Conservation (phyloP, 2,329 filamentous ascomycete genomes). For the Scedosporium aurantiacum region DNA sequence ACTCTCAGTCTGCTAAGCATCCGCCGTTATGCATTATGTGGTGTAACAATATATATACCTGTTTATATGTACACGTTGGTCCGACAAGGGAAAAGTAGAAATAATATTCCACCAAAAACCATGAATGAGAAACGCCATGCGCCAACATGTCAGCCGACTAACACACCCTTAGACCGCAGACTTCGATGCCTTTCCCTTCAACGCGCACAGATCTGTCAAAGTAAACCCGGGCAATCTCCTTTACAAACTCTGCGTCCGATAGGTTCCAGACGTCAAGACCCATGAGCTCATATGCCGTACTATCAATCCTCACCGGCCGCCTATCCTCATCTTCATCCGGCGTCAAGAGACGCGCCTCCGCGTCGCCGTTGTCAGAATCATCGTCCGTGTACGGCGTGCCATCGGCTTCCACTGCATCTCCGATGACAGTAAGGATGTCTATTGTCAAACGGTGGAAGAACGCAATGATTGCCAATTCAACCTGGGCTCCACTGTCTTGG, state of each 20-base stretch:
- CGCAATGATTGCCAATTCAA: conserved; percentile 63
- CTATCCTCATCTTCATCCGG: conserved; percentile 13
- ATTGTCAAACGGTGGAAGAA: conserved; percentile 72
- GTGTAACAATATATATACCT: not conserved
- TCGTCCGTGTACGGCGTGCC: conserved; percentile 14
- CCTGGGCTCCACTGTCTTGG: conserved; percentile 31
- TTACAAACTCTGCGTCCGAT: conserved; percentile 57
- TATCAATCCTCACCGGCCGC: conserved; percentile 42
- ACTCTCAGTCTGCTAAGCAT: not conserved
- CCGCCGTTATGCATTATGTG: not conserved
- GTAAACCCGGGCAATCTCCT: conserved; percentile 50
- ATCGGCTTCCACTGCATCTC: conserved; percentile 40
- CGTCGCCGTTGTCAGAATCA: conserved; percentile 24
- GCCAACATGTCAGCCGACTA: conserved; percentile 18
- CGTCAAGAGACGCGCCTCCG: conserved; percentile 13
- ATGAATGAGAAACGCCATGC: not conserved
- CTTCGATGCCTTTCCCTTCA: conserved; percentile 58
- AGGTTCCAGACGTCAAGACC: conserved; percentile 70
- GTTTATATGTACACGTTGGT: no score
- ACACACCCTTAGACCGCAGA: conserved; percentile 64
- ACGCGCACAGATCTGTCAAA: conserved; percentile 54
- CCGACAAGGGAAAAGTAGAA: not conserved
- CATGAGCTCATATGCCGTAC: conserved; percentile 57
- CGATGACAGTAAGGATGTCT: conserved; percentile 50
- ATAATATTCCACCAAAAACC: not conserved